phyloP scores from a whole-genome alignment of 202 grass and related monocot genomes.

The Cymbopogon flexuosus region DNA sequence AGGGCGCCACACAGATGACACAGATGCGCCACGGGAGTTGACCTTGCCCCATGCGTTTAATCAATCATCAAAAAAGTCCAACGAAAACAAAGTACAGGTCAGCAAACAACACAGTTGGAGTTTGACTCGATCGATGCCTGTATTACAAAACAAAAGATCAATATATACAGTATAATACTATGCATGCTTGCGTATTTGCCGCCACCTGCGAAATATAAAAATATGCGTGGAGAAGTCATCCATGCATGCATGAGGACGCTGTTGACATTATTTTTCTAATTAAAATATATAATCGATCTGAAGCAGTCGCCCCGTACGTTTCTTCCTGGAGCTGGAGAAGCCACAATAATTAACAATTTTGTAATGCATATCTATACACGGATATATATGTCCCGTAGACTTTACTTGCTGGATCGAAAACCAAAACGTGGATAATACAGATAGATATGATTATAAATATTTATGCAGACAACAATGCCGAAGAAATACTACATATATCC shows the following conservation, averaged over 20 bases:
- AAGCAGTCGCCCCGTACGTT: neutral
- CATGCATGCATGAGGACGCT: conserved; percentile 33
- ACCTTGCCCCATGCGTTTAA: conserved; percentile 2
- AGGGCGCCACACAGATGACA: neutral
- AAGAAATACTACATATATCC: neutral
- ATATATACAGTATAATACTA: neutral
- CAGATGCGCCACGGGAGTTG: conserved; percentile 24
- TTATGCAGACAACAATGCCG: neutral
- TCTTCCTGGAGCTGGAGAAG: neutral
- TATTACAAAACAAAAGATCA: neutral
- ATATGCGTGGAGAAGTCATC: conserved; percentile 18
- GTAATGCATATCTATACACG: neutral
- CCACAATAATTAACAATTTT: conserved; percentile 32
- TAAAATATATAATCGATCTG: neutral
- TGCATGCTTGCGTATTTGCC: conserved; percentile 30
- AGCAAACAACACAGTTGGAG: conserved; percentile 20
- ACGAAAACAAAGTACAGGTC: conserved; percentile 5
- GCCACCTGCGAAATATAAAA: conserved; percentile 14
- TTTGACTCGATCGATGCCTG: conserved; percentile 28
- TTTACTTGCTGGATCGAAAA: conserved; percentile 10
- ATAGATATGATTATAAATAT: neutral
- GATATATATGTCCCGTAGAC: conserved; percentile 1
- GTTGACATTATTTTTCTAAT: neutral
- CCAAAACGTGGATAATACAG: conserved; percentile 32
- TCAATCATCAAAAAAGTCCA: conserved; percentile 19